Conservation (phyloP, 768 basidiomycete species). For the Trametes punicea region DNA sequence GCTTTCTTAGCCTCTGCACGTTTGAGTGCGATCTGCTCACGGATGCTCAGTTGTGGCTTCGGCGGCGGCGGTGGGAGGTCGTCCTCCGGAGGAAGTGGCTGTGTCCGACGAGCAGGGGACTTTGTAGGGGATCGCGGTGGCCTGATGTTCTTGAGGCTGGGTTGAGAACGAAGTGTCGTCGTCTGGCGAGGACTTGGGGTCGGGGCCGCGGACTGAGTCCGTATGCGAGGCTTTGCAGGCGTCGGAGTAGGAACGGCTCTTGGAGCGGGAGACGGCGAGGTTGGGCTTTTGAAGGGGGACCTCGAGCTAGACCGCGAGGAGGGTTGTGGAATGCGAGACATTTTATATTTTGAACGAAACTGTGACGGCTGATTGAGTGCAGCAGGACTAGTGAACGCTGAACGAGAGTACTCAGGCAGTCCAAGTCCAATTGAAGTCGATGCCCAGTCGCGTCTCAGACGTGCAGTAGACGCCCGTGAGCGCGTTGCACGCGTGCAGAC, state of each 20-base stretch:
- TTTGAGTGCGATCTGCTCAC: slow-evolving; percentile 76
- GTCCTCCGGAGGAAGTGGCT: slow-evolving; percentile 8
- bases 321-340: slow-evolving; percentile 43
- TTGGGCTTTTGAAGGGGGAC: slow-evolving; percentile 22
- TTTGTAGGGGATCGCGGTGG: slow-evolving; percentile 12
- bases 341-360: slow-evolving; percentile 12
- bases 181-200: slow-evolving; percentile 5
- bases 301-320: slow-evolving; percentile 28
- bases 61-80: slow-evolving; percentile 13
- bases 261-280: slow-evolving; percentile 22
- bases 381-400: not conserved
- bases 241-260: slow-evolving; percentile 10
- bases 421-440: not conserved
- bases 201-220: slow-evolving; percentile 6
- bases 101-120: slow-evolving; percentile 16
- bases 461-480: slow-evolving; percentile 8
- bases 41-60: slow-evolving; percentile 49
- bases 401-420: not conserved
- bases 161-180: slow-evolving; percentile 20
- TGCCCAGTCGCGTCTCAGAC: too few species aligned
- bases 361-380: not conserved
- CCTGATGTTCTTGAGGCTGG: slow-evolving; percentile 23
- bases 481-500: slow-evolving; percentile 7
- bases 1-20: slow-evolving; percentile 76
- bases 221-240: slow-evolving; percentile 1